phyloP scores from a whole-genome alignment of 176 grass and related monocot genomes.

The Zoysia pacifica region DNA sequence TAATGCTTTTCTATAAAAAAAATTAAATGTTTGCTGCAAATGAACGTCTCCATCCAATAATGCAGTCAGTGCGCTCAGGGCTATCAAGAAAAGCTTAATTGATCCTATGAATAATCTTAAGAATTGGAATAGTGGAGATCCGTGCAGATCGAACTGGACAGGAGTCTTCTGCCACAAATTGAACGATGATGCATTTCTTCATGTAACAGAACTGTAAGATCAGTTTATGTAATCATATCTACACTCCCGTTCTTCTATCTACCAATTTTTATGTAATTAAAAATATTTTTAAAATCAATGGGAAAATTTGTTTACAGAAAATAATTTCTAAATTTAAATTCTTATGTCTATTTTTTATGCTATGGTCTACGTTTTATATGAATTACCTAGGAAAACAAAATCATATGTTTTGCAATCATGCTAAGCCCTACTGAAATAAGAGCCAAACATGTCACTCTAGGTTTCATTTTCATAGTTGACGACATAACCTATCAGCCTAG shows the following conservation, averaged over 20 bases:
- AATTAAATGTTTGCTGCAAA: background rate
- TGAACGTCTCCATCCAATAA: constrained; percentile 3
- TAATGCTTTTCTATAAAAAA: background rate
- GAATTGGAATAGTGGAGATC: constrained; percentile 83
- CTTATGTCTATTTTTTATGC: background rate
- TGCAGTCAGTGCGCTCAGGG: constrained; percentile 46
- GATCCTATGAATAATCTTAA: constrained; percentile 53
- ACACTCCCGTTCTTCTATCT: background rate
- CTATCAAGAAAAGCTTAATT: constrained; percentile 50
- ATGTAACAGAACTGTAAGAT: constrained; percentile 81
- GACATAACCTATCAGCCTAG: background rate
- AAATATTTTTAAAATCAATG: background rate
- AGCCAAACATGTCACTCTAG: background rate
- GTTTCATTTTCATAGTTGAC: background rate
- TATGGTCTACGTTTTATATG: background rate
- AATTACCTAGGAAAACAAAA: background rate
- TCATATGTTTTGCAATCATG: constrained; percentile 2
- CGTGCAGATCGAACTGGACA: constrained; percentile 84
- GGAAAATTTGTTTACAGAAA: background rate
- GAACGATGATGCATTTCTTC: constrained; percentile 66
- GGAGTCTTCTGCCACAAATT: constrained; percentile 65
- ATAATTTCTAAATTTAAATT: constrained; percentile 2
- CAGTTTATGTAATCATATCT: background rate
- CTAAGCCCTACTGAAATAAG: constrained; percentile 3
- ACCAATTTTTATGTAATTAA: background rate